phyloP scores from a whole-genome alignment of 148 eudicot species.

The Chenopodium quinoa region DNA sequence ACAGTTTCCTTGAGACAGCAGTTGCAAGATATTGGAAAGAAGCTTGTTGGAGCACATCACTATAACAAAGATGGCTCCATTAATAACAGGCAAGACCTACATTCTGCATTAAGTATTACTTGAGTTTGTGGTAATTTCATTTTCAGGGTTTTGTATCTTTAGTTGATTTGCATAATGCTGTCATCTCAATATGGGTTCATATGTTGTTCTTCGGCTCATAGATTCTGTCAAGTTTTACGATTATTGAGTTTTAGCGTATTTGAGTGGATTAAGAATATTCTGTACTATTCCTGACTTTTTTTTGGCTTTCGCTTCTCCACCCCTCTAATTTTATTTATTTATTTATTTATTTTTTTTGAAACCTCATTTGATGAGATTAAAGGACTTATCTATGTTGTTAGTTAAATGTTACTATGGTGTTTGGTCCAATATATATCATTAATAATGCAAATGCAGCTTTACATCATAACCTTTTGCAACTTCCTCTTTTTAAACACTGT shows the following conservation, averaged over 20 bases:
- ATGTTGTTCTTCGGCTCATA: not conserved
- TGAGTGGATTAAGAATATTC: not conserved
- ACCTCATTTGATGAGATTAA: not conserved
- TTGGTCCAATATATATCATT: not conserved
- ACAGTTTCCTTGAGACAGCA: conserved; percentile 70
- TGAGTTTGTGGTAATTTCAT: not conserved
- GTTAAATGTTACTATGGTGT: not conserved
- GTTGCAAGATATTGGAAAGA: conserved; percentile 72
- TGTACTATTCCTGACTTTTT: not conserved
- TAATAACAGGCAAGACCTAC: conserved; percentile 46
- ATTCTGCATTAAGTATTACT: not conserved
- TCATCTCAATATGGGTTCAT: not conserved
- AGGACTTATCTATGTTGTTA: not conserved
- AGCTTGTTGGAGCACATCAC: conserved; percentile 72
- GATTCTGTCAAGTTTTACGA: not conserved
- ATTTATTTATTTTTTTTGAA: too few species aligned
- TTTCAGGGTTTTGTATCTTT: not conserved
- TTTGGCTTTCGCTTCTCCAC: not conserved
- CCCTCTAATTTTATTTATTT: not conserved
- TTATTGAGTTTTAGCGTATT: not conserved
- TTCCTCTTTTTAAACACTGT: not conserved
- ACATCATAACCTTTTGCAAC: not conserved
- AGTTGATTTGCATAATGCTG: not conserved
- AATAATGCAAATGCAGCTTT: not conserved
- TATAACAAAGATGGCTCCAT: conserved; percentile 77